Percentiles rank a stretch among this genome's conserved stretches.
These are phyloP conservation scores for Colletotrichum lini DNA, from an alignment of 2,329 filamentous ascomycete genomes.

Conservation along the genomic window DNA sequence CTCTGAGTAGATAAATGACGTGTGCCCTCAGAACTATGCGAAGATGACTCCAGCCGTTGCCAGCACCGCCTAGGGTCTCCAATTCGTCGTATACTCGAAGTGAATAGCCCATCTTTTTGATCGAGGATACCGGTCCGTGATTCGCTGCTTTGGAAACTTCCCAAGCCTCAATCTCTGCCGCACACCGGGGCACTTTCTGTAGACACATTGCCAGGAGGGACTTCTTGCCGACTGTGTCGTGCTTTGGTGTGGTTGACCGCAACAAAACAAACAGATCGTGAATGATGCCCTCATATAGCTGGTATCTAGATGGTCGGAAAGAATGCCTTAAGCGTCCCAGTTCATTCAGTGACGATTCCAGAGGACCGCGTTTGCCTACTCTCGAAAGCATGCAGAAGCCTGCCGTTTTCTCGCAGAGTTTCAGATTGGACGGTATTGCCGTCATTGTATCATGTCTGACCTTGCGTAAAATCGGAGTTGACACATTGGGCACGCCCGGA, in stretches of 20 bases:
- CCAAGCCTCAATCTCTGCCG: conserved; percentile 60
- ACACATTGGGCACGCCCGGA: conserved; percentile 18
- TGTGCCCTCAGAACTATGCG: conserved; percentile 62
- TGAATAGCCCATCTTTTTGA: conserved; percentile 57
- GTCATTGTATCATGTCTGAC: conserved; percentile 1
- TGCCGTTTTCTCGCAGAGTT: background rate
- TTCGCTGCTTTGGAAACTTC: conserved; percentile 56
- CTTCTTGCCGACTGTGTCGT: conserved; percentile 40
- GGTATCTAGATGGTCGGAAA: conserved; percentile 46
- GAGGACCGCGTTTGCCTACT: background rate
- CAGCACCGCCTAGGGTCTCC: conserved; percentile 58
- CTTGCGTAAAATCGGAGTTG: conserved; percentile 38
- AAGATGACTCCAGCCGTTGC: conserved; percentile 62
- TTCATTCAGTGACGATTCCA: conserved; percentile 6
- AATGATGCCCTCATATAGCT: conserved; percentile 53
- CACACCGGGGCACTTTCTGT: conserved; percentile 62
- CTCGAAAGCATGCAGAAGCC: background rate
- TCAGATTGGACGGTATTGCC: background rate
- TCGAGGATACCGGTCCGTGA: conserved; percentile 53
- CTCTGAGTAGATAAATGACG: conserved; percentile 58
- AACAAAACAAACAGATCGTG: conserved; percentile 50
- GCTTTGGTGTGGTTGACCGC: conserved; percentile 44
- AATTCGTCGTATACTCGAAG: conserved; percentile 64
- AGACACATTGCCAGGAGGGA: conserved; percentile 66
- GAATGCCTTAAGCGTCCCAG: conserved; percentile 32